phyloP scores from a whole-genome alignment of 176 grass and related monocot species.

The Carex pumila region DNA sequence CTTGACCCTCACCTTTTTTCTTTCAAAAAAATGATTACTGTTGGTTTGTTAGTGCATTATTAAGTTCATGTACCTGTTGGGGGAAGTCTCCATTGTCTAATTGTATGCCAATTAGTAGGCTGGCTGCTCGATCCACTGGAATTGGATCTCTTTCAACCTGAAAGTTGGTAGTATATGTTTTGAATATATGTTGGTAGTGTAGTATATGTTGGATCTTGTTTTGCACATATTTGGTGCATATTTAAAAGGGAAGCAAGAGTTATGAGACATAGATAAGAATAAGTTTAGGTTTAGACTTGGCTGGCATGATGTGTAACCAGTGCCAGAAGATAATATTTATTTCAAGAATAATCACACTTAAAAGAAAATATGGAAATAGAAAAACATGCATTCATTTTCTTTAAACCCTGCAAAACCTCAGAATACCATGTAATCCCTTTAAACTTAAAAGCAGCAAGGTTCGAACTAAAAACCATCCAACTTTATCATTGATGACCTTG shows the following conservation, averaged over 20 bases:
- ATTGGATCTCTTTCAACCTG: constrained; percentile 43
- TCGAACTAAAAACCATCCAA: background rate
- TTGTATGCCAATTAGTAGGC: constrained; percentile 50
- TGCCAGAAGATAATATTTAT: background rate
- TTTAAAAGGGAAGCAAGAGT: background rate
- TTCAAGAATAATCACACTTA: background rate
- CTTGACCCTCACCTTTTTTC: background rate
- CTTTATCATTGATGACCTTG: background rate
- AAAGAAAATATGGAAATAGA: background rate
- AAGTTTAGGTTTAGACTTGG: background rate
- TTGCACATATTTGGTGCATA: background rate
- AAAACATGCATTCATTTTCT: too few relatives aligned
- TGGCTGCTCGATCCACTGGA: constrained; percentile 57
- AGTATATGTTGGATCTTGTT: background rate
- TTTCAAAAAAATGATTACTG: background rate
- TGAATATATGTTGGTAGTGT: too few relatives aligned
- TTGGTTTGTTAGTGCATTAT: background rate
- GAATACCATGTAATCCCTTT: background rate
- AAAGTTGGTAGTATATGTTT: background rate
- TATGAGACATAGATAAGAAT: background rate
- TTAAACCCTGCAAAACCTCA: background rate
- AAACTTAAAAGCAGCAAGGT: background rate
- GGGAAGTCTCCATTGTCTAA: constrained; percentile 59
- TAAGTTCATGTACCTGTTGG: constrained; percentile 39
- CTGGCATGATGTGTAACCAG: background rate